A percentile compares a stretch with the other conserved stretches of the same genome.
Evolutionary conservation across 805 yeast genomes (phyloP).

Genomic region (Hermanozyma aechmeae): DNA sequence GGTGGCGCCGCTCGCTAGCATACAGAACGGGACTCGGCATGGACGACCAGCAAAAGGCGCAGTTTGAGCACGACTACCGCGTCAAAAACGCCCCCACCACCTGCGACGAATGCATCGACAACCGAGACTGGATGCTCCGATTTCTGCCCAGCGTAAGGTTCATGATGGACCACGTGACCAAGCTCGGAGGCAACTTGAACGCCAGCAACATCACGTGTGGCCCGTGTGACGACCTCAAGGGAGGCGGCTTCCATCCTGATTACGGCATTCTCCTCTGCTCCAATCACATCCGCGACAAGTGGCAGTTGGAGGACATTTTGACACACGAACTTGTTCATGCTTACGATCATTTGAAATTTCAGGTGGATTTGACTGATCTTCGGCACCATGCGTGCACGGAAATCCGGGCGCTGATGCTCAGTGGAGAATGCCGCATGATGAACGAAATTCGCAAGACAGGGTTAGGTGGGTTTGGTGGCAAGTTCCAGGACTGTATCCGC

Average conservation of each 20-base stretch:
- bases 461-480: constrained; percentile 50
- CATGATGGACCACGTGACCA: constrained; percentile 75
- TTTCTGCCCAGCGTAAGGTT: constrained; percentile 82
- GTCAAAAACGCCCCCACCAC: constrained; percentile 33
- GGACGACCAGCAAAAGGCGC: constrained; percentile 38
- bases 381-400: constrained; percentile 97
- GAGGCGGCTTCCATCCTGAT: constrained; percentile 93
- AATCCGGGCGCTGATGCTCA: constrained; percentile 82
- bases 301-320: constrained; percentile 83
- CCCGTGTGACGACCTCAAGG: constrained; percentile 67
- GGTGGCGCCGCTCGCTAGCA: constrained; percentile 72
- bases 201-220: constrained; percentile 62
- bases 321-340: constrained; percentile 92
- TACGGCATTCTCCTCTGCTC: constrained; percentile 82
- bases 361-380: constrained; percentile 77
- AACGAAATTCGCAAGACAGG: constrained; percentile 64
- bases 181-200: constrained; percentile 44
- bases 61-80: constrained; percentile 52
- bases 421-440: constrained; percentile 92
- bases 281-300: constrained; percentile 62
- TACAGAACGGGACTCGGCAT: constrained; percentile 67
- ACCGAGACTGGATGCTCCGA: constrained; percentile 69
- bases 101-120: constrained; percentile 64
- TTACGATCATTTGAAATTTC: constrained; percentile 81
- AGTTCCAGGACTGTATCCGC: constrained; percentile 85